A percentile compares a stretch with the other conserved stretches of the same genome.
Conservation (phyloP, 2,329 filamentous ascomycete genomes). For the Chaetomium strumarium region DNA sequence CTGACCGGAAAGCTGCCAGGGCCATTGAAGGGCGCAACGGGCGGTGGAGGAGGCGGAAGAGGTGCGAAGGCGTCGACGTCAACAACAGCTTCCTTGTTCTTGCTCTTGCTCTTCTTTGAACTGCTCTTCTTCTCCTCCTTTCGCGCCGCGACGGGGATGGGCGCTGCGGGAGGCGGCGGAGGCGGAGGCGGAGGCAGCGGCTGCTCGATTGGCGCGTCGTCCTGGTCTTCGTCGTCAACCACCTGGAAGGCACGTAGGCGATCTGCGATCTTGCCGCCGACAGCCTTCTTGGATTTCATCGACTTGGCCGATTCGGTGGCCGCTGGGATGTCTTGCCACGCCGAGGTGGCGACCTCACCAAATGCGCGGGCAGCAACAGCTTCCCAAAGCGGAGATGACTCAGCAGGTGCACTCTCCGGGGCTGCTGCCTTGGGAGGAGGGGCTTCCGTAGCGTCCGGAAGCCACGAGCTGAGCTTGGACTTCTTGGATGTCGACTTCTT, state of each 20-base stretch:
- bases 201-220: conserved; percentile 6
- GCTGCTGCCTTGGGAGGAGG: conserved; percentile 18
- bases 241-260: conserved; percentile 52
- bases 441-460: conserved; percentile 11
- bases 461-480: conserved; percentile 23
- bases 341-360: conserved; percentile 24
- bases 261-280: conserved; percentile 49
- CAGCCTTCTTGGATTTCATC: conserved; percentile 45
- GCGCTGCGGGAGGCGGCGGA: conserved; percentile 34
- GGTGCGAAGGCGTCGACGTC: conserved; percentile 16
- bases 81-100: conserved; percentile 26
- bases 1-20: conserved; percentile 55
- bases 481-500: conserved; percentile 38
- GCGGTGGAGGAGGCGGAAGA: conserved; percentile 15
- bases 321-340: conserved; percentile 34
- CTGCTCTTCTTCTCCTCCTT: conserved; percentile 37
- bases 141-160: conserved; percentile 23
- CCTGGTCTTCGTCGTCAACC: conserved; percentile 27
- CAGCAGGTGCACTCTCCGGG: conserved; percentile 43
- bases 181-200: conserved; percentile 25
- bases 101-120: conserved; percentile 19
- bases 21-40: conserved; percentile 29
- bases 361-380: conserved; percentile 30
- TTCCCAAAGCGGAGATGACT: conserved; percentile 45
- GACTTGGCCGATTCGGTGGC: conserved; percentile 32